Evolutionary conservation across 2,329 filamentous ascomycete species (phyloP).

Genomic region (Trichoderma koningiopsis): DNA sequence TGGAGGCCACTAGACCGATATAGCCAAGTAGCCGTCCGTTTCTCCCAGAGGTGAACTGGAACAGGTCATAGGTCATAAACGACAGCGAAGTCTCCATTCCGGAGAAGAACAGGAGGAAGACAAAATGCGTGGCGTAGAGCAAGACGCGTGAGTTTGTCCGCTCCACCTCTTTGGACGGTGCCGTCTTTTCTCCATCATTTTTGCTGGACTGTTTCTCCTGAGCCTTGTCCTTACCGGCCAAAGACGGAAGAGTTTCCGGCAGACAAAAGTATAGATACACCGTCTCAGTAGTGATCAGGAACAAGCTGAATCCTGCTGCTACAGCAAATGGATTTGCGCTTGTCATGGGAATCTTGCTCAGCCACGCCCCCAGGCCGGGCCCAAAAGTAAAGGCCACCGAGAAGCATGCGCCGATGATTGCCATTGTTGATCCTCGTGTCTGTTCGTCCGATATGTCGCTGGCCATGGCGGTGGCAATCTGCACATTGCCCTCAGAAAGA

Average conservation of each 20-base stretch:
- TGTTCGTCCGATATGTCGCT: slow-evolving; percentile 90
- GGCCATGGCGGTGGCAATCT: slow-evolving; percentile 93
- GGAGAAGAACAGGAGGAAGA: slow-evolving; percentile 94
- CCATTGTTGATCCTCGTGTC: slow-evolving; percentile 89
- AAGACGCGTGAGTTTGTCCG: slow-evolving; percentile 82
- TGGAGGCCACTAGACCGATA: slow-evolving; percentile 84
- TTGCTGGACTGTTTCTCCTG: slow-evolving; percentile 21
- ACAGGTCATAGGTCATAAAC: slow-evolving; percentile 96
- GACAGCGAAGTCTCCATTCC: slow-evolving; percentile 97
- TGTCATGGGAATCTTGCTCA: slow-evolving; percentile 76
- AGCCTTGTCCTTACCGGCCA: slow-evolving; percentile 39
- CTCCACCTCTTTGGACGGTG: slow-evolving; percentile 37
- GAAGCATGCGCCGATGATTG: slow-evolving; percentile 93
- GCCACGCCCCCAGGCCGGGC: slow-evolving; percentile 83
- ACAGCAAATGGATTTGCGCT: slow-evolving; percentile 91
- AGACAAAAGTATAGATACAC: slow-evolving; percentile 81
- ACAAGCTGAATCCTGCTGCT: slow-evolving; percentile 83
- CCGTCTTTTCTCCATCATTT: slow-evolving; percentile 30
- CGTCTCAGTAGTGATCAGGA: slow-evolving; percentile 84
- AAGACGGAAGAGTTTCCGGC: slow-evolving; percentile 79
- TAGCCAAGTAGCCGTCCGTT: slow-evolving; percentile 87
- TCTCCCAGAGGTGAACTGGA: slow-evolving; percentile 74
- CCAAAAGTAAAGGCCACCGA: slow-evolving; percentile 97
- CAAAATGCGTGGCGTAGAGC: slow-evolving; percentile 83
- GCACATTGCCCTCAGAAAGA: slow-evolving; percentile 93